Conservation (phyloP, 2,329 filamentous ascomycete genomes). For the Penicillium oxalicum region DNA sequence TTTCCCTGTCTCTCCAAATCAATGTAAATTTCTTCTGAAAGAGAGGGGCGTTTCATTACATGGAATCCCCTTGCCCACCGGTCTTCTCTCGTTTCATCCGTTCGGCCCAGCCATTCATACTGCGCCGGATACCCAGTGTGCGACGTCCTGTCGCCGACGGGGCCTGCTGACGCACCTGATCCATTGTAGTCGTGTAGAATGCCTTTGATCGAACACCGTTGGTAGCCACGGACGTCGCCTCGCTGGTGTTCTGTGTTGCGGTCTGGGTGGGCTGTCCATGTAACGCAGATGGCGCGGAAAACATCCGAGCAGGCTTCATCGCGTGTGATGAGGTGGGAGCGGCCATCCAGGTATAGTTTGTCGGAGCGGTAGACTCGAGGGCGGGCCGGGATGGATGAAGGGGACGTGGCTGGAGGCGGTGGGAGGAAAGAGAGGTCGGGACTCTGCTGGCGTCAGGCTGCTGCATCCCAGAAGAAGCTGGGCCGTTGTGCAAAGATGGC, state of each 20-base stretch:
- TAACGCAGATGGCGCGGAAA: conserved; percentile 10
- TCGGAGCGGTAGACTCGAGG: conserved; percentile 27
- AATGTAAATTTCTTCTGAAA: no score
- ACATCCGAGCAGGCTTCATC: conserved; percentile 15
- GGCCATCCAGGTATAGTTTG: conserved; percentile 33
- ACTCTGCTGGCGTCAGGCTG: conserved; percentile 12
- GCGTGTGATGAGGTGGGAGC: conserved; percentile 17
- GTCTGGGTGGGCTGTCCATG: conserved; percentile 4
- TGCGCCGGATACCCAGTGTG: conserved; percentile 40
- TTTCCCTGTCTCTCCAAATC: no score
- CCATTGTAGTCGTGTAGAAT: conserved; percentile 39
- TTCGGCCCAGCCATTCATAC: conserved; percentile 40
- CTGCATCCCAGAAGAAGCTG: conserved; percentile 4
- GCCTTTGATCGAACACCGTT: conserved; percentile 27
- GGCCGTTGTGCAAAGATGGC: conserved; percentile 10
- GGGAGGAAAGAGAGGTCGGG: conserved; percentile 19
- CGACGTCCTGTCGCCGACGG: conserved; percentile 24
- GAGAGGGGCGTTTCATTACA: conserved; percentile 1
- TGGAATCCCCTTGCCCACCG: conserved; percentile 13
- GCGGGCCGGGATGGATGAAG: conserved; percentile 28
- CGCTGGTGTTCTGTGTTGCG: conserved; percentile 10
- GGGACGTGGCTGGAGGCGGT: conserved; percentile 30
- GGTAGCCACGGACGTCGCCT: conserved; percentile 18
- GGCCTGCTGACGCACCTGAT: conserved; percentile 26
- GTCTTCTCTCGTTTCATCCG: conserved; percentile 29